Conservation (phyloP, 2,329 filamentous ascomycete genomes). For the Fusarium subtropicale region DNA sequence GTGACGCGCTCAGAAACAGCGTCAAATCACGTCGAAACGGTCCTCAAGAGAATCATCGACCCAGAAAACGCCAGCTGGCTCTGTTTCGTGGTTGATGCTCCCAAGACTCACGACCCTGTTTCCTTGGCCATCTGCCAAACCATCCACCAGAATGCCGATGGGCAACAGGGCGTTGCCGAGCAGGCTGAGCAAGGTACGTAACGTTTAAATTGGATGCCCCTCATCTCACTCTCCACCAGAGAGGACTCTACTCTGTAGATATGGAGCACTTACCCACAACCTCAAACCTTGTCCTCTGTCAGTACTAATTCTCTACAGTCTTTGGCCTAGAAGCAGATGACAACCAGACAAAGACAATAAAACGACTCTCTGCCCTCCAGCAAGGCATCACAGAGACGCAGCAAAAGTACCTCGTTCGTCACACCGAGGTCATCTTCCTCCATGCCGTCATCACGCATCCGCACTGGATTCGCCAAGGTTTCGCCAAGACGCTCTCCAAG, state of each 20-base stretch:
- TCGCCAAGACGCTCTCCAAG: conserved; percentile 37
- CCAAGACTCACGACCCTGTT: conserved; percentile 35
- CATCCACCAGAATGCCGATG: conserved; percentile 22
- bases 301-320: conserved; percentile 13
- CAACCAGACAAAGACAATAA: conserved; percentile 28
- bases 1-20: conserved; percentile 13
- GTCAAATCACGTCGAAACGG: conserved; percentile 21
- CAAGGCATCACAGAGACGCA: conserved; percentile 33
- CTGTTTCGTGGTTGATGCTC: conserved; percentile 29
- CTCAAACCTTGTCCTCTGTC: background rate
- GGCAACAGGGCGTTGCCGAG: conserved; percentile 23
- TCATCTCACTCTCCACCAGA: background rate
- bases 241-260: no score
- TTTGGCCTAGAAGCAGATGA: conserved; percentile 8
- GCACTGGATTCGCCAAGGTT: conserved; percentile 37
- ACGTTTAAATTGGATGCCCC: background rate
- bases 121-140: conserved; percentile 27
- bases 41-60: conserved; percentile 24
- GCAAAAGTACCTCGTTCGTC: conserved; percentile 33
- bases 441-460: conserved; percentile 43
- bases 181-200: conserved; percentile 30
- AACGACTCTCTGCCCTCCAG: conserved; percentile 30
- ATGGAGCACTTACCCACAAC: background rate
- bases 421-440: conserved; percentile 35
- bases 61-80: conserved; percentile 29